phyloP scores from a whole-genome alignment of 345 rosid species.

The Cardiospermum halicacabum region DNA sequence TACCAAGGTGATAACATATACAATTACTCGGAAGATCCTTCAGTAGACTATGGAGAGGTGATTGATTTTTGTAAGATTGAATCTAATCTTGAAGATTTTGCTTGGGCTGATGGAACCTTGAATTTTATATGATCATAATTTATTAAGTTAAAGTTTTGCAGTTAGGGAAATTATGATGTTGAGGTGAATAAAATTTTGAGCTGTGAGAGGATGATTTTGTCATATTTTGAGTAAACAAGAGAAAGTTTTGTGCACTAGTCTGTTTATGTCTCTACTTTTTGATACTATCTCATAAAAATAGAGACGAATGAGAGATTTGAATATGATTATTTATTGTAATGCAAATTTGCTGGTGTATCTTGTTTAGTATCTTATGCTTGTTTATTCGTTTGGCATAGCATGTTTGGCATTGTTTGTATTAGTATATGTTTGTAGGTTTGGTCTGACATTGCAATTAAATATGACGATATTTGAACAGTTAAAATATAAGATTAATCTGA shows the following conservation, averaged over 20 bases:
- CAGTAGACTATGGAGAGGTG: constrained; percentile 2
- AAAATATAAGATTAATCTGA: no score
- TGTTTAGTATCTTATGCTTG: not conserved
- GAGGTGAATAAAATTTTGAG: not conserved
- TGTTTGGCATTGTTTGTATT: not conserved
- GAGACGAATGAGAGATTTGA: no score
- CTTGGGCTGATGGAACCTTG: constrained; percentile 35
- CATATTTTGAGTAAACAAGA: constrained; percentile 2
- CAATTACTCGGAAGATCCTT: constrained; percentile 1
- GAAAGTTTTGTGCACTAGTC: constrained; percentile 5
- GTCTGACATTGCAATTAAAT: not conserved
- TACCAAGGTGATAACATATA: not conserved
- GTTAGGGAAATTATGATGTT: not conserved
- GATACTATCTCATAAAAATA: no score
- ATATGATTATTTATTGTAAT: not conserved
- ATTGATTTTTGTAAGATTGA: constrained; percentile 23
- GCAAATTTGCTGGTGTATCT: not conserved
- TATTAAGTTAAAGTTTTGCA: constrained; percentile 10
- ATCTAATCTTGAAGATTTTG: constrained; percentile 27
- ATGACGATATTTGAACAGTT: not conserved
- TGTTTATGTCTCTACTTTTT: not conserved
- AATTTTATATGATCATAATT: constrained; percentile 11
- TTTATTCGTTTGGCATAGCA: not conserved
- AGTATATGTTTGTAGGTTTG: not conserved
- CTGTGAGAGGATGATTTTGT: constrained; percentile 12